Base-by-base conservation (phyloP, 495 filamentous ascomycete species). In the Talaromyces thailandensis region DNA sequence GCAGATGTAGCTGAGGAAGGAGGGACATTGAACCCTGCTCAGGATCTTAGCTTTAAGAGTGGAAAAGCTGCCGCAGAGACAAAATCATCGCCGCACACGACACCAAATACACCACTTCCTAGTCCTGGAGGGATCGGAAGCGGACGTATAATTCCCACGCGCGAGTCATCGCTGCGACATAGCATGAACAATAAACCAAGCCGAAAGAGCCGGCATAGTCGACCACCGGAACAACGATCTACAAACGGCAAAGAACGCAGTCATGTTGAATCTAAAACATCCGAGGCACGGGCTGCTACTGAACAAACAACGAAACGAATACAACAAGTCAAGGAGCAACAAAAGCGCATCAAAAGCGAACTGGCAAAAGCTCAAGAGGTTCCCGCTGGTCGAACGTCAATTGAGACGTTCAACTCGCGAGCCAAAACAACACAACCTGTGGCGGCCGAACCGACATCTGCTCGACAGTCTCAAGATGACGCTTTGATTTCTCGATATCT, bases 111-210 rank as follows among this genome's bases (percentile, higher is more conserved):
- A 43, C 57, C 70, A 29, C 62, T 65, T 18, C 67, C 64, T 29
- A 76, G 70, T 26, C 79, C 74, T 2, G 77, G 78, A 18, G 74
- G 75, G 1, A 76, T 80, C 57, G 77, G 78, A 60, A 79, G 75
- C 58, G 78, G 79, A 7, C 56, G 81, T 70, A 64, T 81, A 9
- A 88, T 91, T 55, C 88, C 88, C 5, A 76, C 81, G 4, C 78
- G 87, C 60, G 87, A 89, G 56, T 90, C 87, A 1, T 90, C 86
- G 6, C 68, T 90, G 43, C 77, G 86, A 45, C 88, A 88, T 64
- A 79, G 71, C 28, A 72, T 71, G 50, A 75, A 73, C 24, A 72
- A 70, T 6, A 70, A 68, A 62, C 71, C 76, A 28, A 62, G 66
- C 40, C 77, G 73, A 37, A 73, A 77, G 62, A 73, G 70, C 66